A percentile compares a stretch with the other conserved stretches of the same genome.
Evolutionary conservation across 305 asterid species (phyloP).

Genomic region (Fraxinus velutina): DNA sequence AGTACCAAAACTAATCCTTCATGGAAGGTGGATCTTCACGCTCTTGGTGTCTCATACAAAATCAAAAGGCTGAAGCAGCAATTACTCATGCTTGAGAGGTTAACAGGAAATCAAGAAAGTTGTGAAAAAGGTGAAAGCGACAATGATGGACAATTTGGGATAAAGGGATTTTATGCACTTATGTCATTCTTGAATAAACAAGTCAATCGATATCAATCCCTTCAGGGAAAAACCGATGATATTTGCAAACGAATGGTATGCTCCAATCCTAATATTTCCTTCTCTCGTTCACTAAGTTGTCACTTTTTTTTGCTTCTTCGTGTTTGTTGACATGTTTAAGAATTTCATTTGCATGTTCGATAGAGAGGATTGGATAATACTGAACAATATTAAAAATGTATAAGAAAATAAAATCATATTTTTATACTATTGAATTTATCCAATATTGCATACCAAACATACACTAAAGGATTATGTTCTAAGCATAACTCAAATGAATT

Average conservation of each 20-base stretch:
- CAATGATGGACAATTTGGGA: constrained; percentile 26
- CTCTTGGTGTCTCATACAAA: constrained; percentile 86
- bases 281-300: not conserved
- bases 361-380: not conserved
- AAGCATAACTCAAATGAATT: not conserved
- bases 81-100: constrained; percentile 71
- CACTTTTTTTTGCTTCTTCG: not conserved
- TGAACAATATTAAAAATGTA: not conserved
- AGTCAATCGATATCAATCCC: constrained; percentile 71
- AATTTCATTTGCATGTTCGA: not conserved
- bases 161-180: constrained; percentile 47
- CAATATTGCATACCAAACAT: not conserved
- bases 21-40: constrained; percentile 79
- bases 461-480: not conserved
- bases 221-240: constrained; percentile 73
- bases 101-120: constrained; percentile 69
- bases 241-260: constrained; percentile 82
- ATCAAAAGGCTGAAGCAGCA: constrained; percentile 93
- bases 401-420: not conserved
- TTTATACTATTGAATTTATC: not conserved
- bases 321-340: not conserved
- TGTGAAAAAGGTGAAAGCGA: constrained; percentile 37
- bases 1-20: constrained; percentile 34
- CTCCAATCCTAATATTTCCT: constrained; percentile 4
- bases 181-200: constrained; percentile 65